Conservation (phyloP, 345 rosid genomes). For the Linum tenue region DNA sequence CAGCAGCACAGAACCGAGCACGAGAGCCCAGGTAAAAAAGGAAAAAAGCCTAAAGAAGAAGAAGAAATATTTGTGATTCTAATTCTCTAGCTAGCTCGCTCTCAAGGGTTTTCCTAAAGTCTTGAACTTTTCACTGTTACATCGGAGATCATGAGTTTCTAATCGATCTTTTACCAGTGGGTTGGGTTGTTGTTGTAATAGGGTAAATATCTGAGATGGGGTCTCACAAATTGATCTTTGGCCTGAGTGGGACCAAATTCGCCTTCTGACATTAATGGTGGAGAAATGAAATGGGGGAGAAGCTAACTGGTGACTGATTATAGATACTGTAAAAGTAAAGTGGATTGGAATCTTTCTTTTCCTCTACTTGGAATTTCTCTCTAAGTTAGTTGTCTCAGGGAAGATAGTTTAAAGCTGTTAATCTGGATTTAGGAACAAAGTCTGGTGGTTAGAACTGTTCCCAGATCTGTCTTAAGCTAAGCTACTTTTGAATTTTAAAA, state of each 20-base stretch:
- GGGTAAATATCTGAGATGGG: constrained; percentile 8
- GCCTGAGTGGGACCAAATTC: constrained; percentile 47
- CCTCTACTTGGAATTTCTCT: constrained; percentile 9
- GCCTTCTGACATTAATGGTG: constrained; percentile 34
- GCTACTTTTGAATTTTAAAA: constrained; percentile 10
- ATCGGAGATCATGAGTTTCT: constrained; percentile 17
- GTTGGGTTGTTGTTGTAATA: not conserved
- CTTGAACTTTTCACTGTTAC: constrained; percentile 21
- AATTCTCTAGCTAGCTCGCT: not conserved
- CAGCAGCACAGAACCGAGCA: constrained; percentile 29
- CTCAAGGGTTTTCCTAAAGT: not conserved
- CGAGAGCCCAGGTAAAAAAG: constrained; percentile 45
- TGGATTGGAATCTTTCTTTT: constrained; percentile 22
- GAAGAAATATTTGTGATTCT: not conserved
- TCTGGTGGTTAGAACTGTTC: constrained; percentile 11
- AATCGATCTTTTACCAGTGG: constrained; percentile 11
- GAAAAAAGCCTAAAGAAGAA: not conserved
- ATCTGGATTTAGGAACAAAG: constrained; percentile 5
- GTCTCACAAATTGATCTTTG: constrained; percentile 11
- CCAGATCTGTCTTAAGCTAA: constrained; percentile 14
- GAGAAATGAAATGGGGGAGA: constrained; percentile 11
- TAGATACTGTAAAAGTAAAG: constrained; percentile 18
- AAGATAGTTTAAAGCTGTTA: constrained; percentile 6
- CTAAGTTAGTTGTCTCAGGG: not conserved
- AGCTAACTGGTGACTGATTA: constrained; percentile 14